Base-by-base conservation (phyloP, 768 basidiomycete genomes). In the Boletus sp. region DNA sequence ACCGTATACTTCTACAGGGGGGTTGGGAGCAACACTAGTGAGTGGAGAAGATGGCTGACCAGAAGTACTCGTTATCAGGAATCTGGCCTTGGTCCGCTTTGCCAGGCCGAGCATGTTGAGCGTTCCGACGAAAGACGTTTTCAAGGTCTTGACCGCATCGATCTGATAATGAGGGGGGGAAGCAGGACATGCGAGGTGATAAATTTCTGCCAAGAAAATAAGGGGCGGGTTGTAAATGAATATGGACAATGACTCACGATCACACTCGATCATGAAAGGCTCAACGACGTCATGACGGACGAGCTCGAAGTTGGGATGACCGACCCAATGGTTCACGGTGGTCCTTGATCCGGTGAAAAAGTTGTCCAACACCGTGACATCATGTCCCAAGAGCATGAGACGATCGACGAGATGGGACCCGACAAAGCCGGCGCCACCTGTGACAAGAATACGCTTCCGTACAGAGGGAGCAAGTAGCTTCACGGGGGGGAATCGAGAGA, bases 261-360 rank as follows among this genome's bases (percentile, higher is more conserved):
- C 97, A 61, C 94, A 96, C 73, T 99, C 97, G 72, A 97, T 96
- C 87, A 96, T 90, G 78, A 97, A 95, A 1, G 95, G 94, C 67
- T 98, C 90, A 42, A 98, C 89, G 24, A 99, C 90, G 70, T 99
- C 97, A 72, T 98, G 97, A 56, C 97, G 86, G 63, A 98, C 92
- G 77, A 99, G 80, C 76, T 98, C 96, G 65, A 99, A 99, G 78
- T 98, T 98, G 59, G 97, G 97, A 73, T 99, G 97, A 8, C 97
- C 97, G 56, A 94, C 81, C 94, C 94, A 96, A 66, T 94, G 90
- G 63, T 88, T 87, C 61, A 98, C 90, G 50, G 94, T 96, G n/a
- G 94, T 96, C 74, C 94, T 94, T 54, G 90, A 91, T 15, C 97
- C 97, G 28, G 95, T 98, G 79, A 99, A 99, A 73, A 99, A 99